Evolutionary conservation across 768 basidiomycete species (phyloP), one percentile per base, ranked within the genome.

Genomic region (Lactifluus subvellereus): DNA sequence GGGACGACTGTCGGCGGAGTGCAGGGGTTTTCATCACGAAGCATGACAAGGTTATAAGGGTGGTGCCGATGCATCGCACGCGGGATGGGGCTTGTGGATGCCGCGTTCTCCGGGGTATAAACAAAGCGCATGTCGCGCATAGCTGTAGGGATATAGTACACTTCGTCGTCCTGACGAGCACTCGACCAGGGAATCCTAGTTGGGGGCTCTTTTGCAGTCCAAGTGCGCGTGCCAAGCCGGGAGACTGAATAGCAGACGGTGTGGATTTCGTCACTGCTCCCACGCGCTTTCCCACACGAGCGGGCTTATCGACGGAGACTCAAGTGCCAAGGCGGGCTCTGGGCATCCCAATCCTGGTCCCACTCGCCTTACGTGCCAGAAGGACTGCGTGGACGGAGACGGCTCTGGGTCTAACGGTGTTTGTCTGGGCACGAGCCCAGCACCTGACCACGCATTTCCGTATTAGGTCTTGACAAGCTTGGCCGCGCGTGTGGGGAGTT

Each of bases 341-440:
- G 16, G 22, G 18, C 53, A 33, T 27, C 51, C 51, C 40, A 59
- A 10, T 33, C 51, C 40, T 16, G 59, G 20, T 33, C 20, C 40
- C 16, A 16, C 8, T 53, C 32, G 22, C 42, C 52, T 60, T 60
- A 60, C 51, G 59, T 53, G 51, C 53, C 30, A 54, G 53, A 48
- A 48, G 45, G 27, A 43, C 37, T 13, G 35, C 6, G 6, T 37
- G 10, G n/a, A 48, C 37, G 42, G 35, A 37, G 42, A 54, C 27
- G 33, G 20, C 52, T 18, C n/a, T 14, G 45, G 35, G 43, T 22
- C 37, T 33, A 60, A 48, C 53, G 52, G 52, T 6, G 53, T 32
- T 48, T 58, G 62, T 54, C 57, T 32, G n/a, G 43, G 20, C 57
- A 59, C 32, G 61, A 50, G 30, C 18, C 22, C 13, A 30, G 32